Conservation (phyloP, 805 yeast genomes). For the Lipomyces lipofer region DNA sequence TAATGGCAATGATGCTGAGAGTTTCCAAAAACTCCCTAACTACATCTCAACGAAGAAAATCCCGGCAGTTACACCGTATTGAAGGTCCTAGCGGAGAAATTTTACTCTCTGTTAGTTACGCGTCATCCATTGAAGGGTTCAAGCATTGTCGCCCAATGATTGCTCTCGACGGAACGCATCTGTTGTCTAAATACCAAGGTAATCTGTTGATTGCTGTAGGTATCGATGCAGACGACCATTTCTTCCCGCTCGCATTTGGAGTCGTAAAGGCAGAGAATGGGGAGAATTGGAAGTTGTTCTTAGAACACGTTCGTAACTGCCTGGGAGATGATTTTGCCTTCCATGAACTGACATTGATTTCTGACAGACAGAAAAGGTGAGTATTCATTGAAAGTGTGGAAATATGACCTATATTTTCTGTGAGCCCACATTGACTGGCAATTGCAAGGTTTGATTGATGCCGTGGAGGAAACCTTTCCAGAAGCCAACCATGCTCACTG, state of each 20-base stretch:
- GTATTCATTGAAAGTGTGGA: conserved; percentile 2
- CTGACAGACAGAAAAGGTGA: conserved; percentile 1
- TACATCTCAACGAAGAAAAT: background rate
- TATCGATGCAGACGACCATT: conserved; percentile 19
- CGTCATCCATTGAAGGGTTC: conserved; percentile 7
- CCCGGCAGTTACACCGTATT: conserved; percentile 1
- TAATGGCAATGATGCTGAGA: background rate
- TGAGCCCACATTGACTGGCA: background rate
- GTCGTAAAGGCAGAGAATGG: conserved; percentile 3
- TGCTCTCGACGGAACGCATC: conserved; percentile 9
- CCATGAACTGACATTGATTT: background rate
- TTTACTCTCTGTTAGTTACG: conserved; percentile 1
- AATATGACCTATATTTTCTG: background rate
- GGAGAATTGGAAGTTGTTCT: conserved; percentile 20
- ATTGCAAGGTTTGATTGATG: background rate
- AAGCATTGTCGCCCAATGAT: conserved; percentile 17
- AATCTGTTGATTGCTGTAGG: conserved; percentile 14
- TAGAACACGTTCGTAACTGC: conserved; percentile 3
- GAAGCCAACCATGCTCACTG: background rate
- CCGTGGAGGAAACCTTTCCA: background rate
- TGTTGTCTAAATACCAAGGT: background rate
- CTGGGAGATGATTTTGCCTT: conserved; percentile 1
- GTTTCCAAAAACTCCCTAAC: background rate
- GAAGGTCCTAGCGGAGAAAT: background rate
- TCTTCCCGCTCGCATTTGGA: conserved; percentile 14